Base-by-base conservation (phyloP, 108 stramenopile genomes). In the Nitzschia palea region DNA sequence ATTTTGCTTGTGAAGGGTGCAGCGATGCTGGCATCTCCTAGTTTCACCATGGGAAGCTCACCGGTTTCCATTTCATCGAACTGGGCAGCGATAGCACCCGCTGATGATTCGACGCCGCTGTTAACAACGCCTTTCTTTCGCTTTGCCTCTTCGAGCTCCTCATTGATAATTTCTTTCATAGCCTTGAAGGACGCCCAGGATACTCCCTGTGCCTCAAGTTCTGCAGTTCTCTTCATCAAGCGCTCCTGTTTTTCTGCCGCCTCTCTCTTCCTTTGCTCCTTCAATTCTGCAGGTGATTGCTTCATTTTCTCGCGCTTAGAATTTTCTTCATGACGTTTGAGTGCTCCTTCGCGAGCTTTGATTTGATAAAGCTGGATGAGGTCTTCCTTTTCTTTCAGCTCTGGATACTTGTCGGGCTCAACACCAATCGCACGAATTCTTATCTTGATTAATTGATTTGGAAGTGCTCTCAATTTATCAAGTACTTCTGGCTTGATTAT, bases 1-100 rank as follows among this genome's bases (percentile, higher is more conserved):
- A 97, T 92, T 70, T 96, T 95, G 48, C 90, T 92, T 6, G 97
- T 98, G 64, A 98, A 98, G 14, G 97, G 97, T 43, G 97, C 95
- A 32, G 97, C 97, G 55, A 98, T 89, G 71, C 89, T 91, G 22
- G 97, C 97, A 71, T 98, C 97, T 23, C 97, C 97, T 32, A 96
- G 86, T 82, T 96, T 92, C 1, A 96, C 91, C 93, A 94, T 91
- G 0, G 93, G 93, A 47, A 91, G 56, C 33, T 86, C 92, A 50
- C 84, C 91, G 44, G 76, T 71, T 55, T 93, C 92, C 67, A 90
- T 69, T 37, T 92, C 87, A 55, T 92, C 90, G 30, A 90, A 53
- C 58, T 90, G 89, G 44, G 82, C 82, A 14, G 87, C 89, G 23
- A 95, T 77, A 2, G 80, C 62, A 32, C 84, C 82, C 27, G 90